Evolutionary conservation across 73 alveolate genomes (phyloP).

Genomic region (Uronychia binucleata): DNA sequence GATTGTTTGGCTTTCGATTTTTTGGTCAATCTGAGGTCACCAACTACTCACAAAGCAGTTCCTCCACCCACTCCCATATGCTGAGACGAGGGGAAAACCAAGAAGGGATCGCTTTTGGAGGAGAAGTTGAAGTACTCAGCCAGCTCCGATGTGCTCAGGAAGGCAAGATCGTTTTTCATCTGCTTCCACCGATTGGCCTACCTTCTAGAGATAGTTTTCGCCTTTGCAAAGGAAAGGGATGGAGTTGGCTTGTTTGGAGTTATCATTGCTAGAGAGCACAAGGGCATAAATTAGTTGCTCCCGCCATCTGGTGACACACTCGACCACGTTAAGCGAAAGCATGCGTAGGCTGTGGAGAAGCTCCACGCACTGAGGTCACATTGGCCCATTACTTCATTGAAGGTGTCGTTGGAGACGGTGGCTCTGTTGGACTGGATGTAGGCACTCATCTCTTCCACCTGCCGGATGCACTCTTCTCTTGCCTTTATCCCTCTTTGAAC

Average conservation of each 20-base stretch:
- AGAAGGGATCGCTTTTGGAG: constrained; percentile 54
- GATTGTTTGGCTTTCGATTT: neutral
- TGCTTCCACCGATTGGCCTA: neutral
- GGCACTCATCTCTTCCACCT: constrained; percentile 50
- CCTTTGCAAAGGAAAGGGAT: constrained; percentile 61
- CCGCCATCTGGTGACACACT: constrained; percentile 57
- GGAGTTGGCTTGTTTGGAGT: constrained; percentile 3
- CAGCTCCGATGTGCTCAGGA: constrained; percentile 24
- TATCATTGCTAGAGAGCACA: constrained; percentile 8
- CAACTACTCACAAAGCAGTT: neutral
- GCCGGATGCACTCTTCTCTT: constrained; percentile 56
- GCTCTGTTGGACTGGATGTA: constrained; percentile 19
- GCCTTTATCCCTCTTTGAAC: constrained; percentile 56
- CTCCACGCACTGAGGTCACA: constrained; percentile 46
- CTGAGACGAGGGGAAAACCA: constrained; percentile 42
- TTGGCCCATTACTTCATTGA: constrained; percentile 32
- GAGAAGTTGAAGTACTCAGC: constrained; percentile 54
- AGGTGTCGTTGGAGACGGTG: neutral
- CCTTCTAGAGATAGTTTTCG: constrained; percentile 37
- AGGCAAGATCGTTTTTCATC: constrained; percentile 48
- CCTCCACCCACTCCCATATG: constrained; percentile 5
- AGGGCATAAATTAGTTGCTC: constrained; percentile 23
- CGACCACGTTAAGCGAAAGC: constrained; percentile 60
- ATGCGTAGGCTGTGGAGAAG: constrained; percentile 62
- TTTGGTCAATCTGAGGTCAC: neutral